Evolutionary conservation across 495 filamentous ascomycete genomes (phyloP), one percentile per base, ranked within the genome.

Genomic region (Antarctomyces pellizariae): DNA sequence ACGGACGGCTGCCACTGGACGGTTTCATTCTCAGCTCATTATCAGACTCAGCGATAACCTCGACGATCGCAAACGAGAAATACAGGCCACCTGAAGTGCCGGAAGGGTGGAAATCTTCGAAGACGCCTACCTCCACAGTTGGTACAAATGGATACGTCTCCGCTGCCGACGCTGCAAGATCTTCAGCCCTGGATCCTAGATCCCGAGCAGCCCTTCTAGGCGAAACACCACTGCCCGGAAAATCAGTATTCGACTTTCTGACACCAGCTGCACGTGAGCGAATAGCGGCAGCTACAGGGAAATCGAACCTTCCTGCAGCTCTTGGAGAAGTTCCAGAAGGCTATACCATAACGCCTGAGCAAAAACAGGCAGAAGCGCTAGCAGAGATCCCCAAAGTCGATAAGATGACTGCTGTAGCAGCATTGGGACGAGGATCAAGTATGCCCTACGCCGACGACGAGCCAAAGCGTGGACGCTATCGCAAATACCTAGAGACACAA

Each of bases 201-300:
- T 54, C 78, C 16, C 64, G 86, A 36, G 86, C 82, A 7, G 67
- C 71, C 9, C 53, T 91, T 7, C 55, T 97, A 0, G 82, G 82
- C 11, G 84, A 95, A 46, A 54, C 64, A 15, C 64, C 71, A 22
- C 53, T 97, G 1, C 83, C 82, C 3, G 75, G 78, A 6, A 92
- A 93, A 47, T 95, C 86, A 1, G 71, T 97, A 18, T 97, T 95
- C 44, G 82, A 93, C 46, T 95, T 73, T 53, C 64, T 97, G 48
- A 74, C 78, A 0, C 62, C 82, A 1, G 65, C 75, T 20, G 69
- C 77, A 5, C 68, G 86, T 36, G 71, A 78, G 24, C 66, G 67
- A 13, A 62, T 97, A 33, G 78, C 59, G 9, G 57, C 69, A 25
- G 67, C 67, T 2, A 79, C 79, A 5, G 80, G 80, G 1, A 77